Evolutionary conservation across 345 rosid genomes (phyloP).

Genomic region (Cardiospermum halicacabum): DNA sequence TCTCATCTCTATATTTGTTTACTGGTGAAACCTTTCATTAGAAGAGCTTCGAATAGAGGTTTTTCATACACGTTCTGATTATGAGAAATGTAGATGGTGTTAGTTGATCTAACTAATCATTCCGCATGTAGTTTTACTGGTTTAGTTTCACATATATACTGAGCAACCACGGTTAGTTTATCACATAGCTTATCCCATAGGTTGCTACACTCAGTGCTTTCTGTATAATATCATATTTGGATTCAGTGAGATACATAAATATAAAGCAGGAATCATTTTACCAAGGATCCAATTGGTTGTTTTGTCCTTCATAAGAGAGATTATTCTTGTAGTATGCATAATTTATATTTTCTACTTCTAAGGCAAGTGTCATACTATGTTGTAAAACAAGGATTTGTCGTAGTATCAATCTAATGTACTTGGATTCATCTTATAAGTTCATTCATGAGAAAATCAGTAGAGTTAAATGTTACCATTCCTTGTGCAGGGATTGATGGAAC

Average conservation of each 20-base stretch:
- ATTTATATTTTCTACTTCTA: not conserved
- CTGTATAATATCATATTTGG: not conserved
- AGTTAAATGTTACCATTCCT: slow-evolving; percentile 2
- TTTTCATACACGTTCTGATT: too few species aligned
- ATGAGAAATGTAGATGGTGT: too few species aligned
- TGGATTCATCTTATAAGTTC: not conserved
- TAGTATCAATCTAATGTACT: not conserved
- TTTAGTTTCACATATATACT: too few species aligned
- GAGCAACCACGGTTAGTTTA: too few species aligned
- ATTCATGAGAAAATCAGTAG: not conserved
- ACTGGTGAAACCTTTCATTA: not conserved
- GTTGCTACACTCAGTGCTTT: too few species aligned
- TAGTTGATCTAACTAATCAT: too few species aligned
- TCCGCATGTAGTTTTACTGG: too few species aligned
- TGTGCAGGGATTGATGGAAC: slow-evolving; percentile 69
- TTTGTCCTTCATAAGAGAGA: not conserved
- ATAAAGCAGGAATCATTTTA: not conserved
- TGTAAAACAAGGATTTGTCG: too few species aligned
- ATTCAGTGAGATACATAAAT: not conserved
- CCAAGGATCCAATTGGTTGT: not conserved
- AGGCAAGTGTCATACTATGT: too few species aligned
- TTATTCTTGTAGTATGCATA: not conserved
- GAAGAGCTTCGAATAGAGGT: not conserved
- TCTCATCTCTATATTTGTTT: not conserved
- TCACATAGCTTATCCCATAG: too few species aligned